A percentile compares a stretch with the other conserved stretches of the same genome.
These are phyloP conservation scores for Paramecium tetraurelia DNA, from an alignment of 73 alveolate genomes.

Conservation along the genomic window DNA sequence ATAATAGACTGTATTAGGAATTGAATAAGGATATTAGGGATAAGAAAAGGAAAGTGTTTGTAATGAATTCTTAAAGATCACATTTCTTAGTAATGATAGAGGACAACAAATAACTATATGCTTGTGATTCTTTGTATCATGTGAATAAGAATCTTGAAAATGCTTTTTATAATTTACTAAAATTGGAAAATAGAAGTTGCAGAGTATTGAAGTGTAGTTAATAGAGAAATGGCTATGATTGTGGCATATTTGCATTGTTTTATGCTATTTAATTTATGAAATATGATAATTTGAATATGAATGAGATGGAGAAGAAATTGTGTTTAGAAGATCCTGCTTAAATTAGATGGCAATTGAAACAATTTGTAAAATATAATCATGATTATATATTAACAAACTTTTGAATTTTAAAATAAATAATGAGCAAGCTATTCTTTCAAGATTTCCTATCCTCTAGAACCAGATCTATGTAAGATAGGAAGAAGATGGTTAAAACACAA, in stretches of 20 bases:
- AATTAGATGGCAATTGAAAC: background rate
- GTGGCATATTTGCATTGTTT: background rate
- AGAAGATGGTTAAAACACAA: background rate
- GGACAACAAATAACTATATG: background rate
- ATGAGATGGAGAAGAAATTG: background rate
- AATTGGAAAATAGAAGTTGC: background rate
- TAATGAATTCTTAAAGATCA: background rate
- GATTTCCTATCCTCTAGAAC: slow-evolving; percentile 3
- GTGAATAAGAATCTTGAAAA: background rate
- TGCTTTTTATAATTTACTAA: background rate
- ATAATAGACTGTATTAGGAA: background rate
- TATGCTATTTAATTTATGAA: background rate
- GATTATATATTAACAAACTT: background rate
- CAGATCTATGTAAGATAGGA: background rate
- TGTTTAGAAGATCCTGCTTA: background rate
- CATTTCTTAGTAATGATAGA: background rate
- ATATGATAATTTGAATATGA: background rate
- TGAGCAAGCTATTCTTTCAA: slow-evolving; percentile 6
- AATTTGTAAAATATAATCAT: background rate
- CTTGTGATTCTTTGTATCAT: background rate
- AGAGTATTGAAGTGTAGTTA: background rate
- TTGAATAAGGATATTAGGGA: background rate
- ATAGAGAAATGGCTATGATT: background rate
- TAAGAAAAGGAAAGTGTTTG: background rate
- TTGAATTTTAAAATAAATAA: background rate